phyloP scores from a whole-genome alignment of 805 yeast genomes.

The Kodamaea nitidulidarum region DNA sequence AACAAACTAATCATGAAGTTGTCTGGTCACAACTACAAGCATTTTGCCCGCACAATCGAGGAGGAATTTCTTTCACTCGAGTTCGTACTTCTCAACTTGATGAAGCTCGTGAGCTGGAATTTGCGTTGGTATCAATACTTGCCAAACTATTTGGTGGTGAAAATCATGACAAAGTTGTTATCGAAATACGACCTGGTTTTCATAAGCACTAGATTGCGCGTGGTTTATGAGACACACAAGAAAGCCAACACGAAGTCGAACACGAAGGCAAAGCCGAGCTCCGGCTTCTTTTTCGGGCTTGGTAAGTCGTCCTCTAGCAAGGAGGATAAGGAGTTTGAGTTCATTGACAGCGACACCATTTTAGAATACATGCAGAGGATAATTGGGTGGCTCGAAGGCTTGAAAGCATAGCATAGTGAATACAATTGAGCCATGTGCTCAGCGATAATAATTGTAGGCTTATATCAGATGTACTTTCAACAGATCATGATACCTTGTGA shows the following conservation, averaged over 20 bases:
- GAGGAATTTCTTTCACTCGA: slow-evolving; percentile 31
- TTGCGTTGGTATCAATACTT: slow-evolving; percentile 60
- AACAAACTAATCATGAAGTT: slow-evolving; percentile 32
- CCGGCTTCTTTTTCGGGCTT: slow-evolving; percentile 7
- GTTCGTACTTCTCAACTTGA: slow-evolving; percentile 27
- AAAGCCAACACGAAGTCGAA: slow-evolving; percentile 7
- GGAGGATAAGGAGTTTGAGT: slow-evolving; percentile 17
- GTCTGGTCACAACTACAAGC: slow-evolving; percentile 17
- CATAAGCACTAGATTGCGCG: slow-evolving; percentile 37
- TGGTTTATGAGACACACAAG: slow-evolving; percentile 33
- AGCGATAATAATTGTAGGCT: too few relatives aligned
- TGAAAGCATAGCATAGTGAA: slow-evolving; percentile 1
- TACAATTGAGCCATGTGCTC: too few relatives aligned
- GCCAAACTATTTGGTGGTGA: slow-evolving; percentile 37
- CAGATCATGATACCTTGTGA: too few relatives aligned
- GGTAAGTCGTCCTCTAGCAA: slow-evolving; percentile 7
- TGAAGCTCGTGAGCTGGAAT: slow-evolving; percentile 57
- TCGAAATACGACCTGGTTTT: slow-evolving; percentile 38
- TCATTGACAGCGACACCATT: slow-evolving; percentile 29
- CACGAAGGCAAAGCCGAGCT: slow-evolving; percentile 2
- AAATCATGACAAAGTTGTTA: slow-evolving; percentile 43
- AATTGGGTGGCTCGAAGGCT: slow-evolving; percentile 28
- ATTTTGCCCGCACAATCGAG: slow-evolving; percentile 22
- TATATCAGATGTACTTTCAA: too few relatives aligned
- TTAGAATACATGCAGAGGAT: slow-evolving; percentile 27